Evolutionary conservation across 2,329 filamentous ascomycete genomes (phyloP).

Genomic region (Elsinoe fawcettii): DNA sequence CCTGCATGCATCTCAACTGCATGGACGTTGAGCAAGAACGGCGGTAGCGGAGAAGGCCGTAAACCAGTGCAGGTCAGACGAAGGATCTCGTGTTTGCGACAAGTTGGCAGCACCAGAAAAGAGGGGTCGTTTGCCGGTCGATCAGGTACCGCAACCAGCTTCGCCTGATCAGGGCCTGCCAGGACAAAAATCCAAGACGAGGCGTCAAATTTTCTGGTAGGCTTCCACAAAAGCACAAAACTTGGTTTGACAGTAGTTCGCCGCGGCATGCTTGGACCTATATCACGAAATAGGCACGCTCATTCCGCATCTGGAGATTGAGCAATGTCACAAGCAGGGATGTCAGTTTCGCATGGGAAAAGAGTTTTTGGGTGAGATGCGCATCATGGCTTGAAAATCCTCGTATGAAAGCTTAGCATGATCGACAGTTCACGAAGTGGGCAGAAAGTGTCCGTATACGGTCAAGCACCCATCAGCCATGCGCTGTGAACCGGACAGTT

Average conservation of each 20-base stretch:
- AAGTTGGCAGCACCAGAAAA: not conserved
- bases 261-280: conserved; percentile 6
- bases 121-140: conserved; percentile 9
- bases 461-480: not conserved
- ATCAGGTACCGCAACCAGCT: conserved; percentile 3
- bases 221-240: not conserved
- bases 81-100: not conserved
- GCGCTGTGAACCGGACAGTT: not conserved
- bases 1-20: not conserved
- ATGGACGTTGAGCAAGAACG: not conserved
- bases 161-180: not conserved
- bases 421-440: conserved; percentile 11
- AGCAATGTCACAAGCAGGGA: conserved; percentile 7
- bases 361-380: not conserved
- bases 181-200: not conserved
- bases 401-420: conserved; percentile 14
- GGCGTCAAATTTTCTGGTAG: not conserved
- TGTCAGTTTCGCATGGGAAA: not conserved
- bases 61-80: not conserved
- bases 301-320: conserved; percentile 3
- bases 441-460: not conserved
- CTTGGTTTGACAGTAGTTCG: conserved; percentile 6
- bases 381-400: conserved; percentile 7
- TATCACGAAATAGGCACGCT: not conserved
- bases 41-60: not conserved